Base-by-base conservation (phyloP, 2,329 filamentous ascomycete species). In the Cytospora schulzeri region DNA sequence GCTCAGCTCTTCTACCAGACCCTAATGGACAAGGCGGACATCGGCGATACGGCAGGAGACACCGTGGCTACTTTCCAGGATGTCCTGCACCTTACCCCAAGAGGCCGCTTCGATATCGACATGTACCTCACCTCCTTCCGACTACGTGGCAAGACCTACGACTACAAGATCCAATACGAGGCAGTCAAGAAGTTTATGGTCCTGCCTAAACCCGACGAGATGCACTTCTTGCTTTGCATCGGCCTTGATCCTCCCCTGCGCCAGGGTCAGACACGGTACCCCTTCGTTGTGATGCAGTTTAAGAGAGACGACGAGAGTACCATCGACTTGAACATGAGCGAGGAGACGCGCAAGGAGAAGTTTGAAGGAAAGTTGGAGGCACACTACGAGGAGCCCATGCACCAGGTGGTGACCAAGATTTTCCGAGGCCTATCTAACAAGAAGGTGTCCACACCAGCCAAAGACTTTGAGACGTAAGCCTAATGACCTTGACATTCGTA, bases 81-180 rank as follows among this genome's bases (percentile, higher is more conserved):
- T 77, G 91, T 98, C 67, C 83, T 99, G 60, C 96, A 99, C 81
- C 91, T 99, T 73, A 99, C 95, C 15, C 95, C 95, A 78, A 93
- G 95, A 91, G 96, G 95, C 76, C 94, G 95, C 70, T 99, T 99
- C 84, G 95, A 98, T 77, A 97, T 99, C 80, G 95, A 99, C 77
- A 97, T 99, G 91, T 99, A 99, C 85, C 95, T 98, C 78, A 90
- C 88, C 19, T 98, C 95, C 2, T 98, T 99, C 85, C 91, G 95
- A 68, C 85, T 99, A 67, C 94, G 95, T 69, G 95, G 95, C 73
- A 99, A 99, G 81, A 99, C 95, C 28, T 99, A 99, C 82, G 96
- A 99, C 81, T 99, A 99, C 87, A 99, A 99, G 85, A 98, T 99
- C 70, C 93, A 97, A 76, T 99, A 97, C 79, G 92, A 97, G 64